Base-by-base conservation (phyloP, 164 flowering plant species). In the Umbellularia californica region DNA sequence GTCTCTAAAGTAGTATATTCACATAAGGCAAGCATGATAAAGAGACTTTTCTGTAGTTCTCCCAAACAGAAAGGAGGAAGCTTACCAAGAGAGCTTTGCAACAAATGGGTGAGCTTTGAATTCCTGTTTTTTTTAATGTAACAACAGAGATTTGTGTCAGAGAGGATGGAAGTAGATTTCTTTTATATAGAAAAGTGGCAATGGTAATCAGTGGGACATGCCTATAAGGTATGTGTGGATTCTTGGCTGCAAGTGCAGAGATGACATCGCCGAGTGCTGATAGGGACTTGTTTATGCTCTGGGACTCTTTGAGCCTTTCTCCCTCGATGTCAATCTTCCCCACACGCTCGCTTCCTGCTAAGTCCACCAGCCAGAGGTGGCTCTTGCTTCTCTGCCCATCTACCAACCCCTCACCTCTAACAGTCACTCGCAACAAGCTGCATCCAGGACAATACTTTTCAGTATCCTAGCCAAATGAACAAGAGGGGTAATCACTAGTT, bases 201-300 rank as follows among this genome's bases (percentile, higher is more conserved):
- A 70, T 75, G 77, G 50, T 71, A 65, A 70, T 58, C 23, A 90
- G 89, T 74, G 87, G 89, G 81, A 92, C 88, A 72, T 94, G 90
- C 79, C 98, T 80, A 72, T 92, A 94, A 9, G 98, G 98, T 23
- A 94, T 93, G 79, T 94, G 98, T 28, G 95, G 81, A 77, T 87
- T 90, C 84, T 90, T 92, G 75, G 89, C 93, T 28, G 98, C 92
- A 72, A 94, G 94, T 17, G 98, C 89, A 73, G 91, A 77, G n/a
- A 94, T 94, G 55, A 94, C 98, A 81, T 94, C 98, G 5, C 98
- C 98, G 63, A 94, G 77, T 71, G 98, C 98, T 52, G 98, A 90
- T 15, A 94, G 92, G 47, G 98, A 94, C 82, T 74, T 90, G 81
- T 94, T 94, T 41, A 94, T 94, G 74, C 88, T 92, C 64, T 92